These are phyloP conservation scores for Apiospora kogelbergensis DNA, from an alignment of 2,329 filamentous ascomycete species.

Conservation along the genomic window DNA sequence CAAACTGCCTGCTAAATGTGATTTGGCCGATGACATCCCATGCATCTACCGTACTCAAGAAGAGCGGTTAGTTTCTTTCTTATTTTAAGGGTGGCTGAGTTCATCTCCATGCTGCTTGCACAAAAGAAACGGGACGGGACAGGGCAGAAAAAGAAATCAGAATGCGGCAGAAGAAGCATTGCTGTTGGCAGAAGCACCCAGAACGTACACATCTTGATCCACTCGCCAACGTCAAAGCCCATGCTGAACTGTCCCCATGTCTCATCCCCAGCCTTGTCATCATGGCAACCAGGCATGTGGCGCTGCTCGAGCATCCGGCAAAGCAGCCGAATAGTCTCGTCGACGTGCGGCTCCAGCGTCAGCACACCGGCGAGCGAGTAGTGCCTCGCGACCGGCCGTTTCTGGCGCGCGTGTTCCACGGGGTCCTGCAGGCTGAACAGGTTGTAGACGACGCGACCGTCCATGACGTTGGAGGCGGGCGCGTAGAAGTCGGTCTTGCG, in stretches of 20 bases:
- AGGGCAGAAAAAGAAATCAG: conserved; percentile 23
- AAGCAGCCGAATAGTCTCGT: not conserved
- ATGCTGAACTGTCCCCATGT: not conserved
- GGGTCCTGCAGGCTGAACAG: not conserved
- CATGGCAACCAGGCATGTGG: not conserved
- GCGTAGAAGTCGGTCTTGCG: not conserved
- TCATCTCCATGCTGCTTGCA: conserved; percentile 22
- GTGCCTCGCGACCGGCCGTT: not conserved
- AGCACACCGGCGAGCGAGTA: not conserved
- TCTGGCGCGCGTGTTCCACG: not conserved
- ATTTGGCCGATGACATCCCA: conserved; percentile 44
- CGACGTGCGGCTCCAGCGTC: not conserved
- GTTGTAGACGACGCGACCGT: not conserved
- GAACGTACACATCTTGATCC: conserved; percentile 7
- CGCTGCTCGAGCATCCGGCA: not conserved
- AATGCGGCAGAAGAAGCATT: not conserved
- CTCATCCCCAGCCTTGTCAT: not conserved
- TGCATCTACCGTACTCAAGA: conserved; percentile 17
- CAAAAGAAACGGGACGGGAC: conserved; percentile 33
- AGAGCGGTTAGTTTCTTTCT: conserved; percentile 36
- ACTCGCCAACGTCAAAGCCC: not conserved
- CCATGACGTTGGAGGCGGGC: not conserved
- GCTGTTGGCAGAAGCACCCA: conserved; percentile 9
- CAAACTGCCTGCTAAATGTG: conserved; percentile 40
- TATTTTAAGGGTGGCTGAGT: conserved; percentile 30